Evolutionary conservation across 768 basidiomycete species (phyloP).

Genomic region (Botryobasidium botryosum): DNA sequence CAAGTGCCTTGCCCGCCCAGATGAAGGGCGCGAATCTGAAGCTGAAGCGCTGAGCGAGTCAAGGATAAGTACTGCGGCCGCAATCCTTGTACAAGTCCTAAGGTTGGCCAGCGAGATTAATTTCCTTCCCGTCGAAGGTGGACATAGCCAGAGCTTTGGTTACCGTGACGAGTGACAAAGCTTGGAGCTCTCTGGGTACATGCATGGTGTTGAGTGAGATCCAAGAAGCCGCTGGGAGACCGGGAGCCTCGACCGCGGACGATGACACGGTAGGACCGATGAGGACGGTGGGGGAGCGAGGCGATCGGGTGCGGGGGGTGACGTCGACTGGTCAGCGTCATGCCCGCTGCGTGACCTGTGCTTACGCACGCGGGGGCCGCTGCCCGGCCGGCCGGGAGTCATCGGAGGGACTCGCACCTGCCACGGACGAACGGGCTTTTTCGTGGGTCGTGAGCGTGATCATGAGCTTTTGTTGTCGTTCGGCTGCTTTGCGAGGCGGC

Average conservation of each 20-base stretch:
- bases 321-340: too few species aligned
- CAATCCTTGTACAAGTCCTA: too few species aligned
- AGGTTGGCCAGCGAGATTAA: too few species aligned
- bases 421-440: not conserved
- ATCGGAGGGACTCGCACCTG: not conserved
- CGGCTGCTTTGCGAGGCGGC: not conserved
- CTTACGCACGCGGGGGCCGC: not conserved
- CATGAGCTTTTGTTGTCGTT: not conserved
- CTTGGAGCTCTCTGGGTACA: not conserved
- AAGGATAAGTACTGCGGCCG: too few species aligned
- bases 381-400: not conserved
- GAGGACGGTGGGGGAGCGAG: not conserved
- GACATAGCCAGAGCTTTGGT: too few species aligned
- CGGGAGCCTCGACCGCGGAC: not conserved
- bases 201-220: not conserved
- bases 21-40: too few species aligned
- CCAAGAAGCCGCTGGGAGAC: not conserved
- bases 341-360: too few species aligned
- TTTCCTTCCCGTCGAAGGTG: too few species aligned
- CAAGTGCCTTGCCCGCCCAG: too few species aligned
- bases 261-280: not conserved
- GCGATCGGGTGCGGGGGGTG: not conserved
- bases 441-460: too few species aligned
- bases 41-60: too few species aligned
- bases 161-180: not conserved